Conservation (phyloP, 352 stramenopile genomes). For the Globisporangium alternatum region DNA sequence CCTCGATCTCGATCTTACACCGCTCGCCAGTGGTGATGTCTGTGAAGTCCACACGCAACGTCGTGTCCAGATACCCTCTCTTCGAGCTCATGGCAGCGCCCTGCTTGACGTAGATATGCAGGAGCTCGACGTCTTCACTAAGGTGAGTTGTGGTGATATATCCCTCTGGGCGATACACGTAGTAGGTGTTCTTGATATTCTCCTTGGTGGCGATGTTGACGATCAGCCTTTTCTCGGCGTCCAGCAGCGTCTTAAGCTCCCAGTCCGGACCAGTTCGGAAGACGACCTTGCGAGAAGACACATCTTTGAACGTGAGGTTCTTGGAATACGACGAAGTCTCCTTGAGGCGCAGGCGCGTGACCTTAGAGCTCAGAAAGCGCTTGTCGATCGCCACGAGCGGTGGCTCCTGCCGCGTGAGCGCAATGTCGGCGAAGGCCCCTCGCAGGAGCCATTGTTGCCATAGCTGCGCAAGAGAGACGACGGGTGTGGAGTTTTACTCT, state of each 20-base stretch:
- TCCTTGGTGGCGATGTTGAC: conserved; percentile 1
- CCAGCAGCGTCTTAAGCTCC: conserved; percentile 1
- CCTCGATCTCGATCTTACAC: conserved; percentile 7
- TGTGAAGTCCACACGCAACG: conserved; percentile 12
- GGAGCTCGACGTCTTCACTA: background rate
- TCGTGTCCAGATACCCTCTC: conserved; percentile 5
- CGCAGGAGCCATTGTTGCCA: conserved; percentile 1
- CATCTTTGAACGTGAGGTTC: conserved; percentile 7
- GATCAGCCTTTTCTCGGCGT: background rate
- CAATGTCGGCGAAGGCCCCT: background rate
- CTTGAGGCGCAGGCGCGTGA: background rate
- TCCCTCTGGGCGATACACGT: background rate
- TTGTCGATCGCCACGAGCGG: conserved; percentile 1
- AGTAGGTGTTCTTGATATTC: conserved; percentile 8
- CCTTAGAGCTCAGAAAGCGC: background rate
- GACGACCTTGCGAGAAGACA: background rate
- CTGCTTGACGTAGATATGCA: conserved; percentile 16
- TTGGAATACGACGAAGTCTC: conserved; percentile 7
- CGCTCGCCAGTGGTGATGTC: conserved; percentile 9
- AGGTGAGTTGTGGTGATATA: background rate
- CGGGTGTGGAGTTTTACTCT: background rate
- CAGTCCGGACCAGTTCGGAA: conserved; percentile 2
- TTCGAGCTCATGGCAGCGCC: background rate
- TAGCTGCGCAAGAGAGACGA: background rate
- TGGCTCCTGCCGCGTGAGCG: background rate